phyloP scores from a whole-genome alignment of 139 green algal genomes.

The Yamagishiella unicocca region DNA sequence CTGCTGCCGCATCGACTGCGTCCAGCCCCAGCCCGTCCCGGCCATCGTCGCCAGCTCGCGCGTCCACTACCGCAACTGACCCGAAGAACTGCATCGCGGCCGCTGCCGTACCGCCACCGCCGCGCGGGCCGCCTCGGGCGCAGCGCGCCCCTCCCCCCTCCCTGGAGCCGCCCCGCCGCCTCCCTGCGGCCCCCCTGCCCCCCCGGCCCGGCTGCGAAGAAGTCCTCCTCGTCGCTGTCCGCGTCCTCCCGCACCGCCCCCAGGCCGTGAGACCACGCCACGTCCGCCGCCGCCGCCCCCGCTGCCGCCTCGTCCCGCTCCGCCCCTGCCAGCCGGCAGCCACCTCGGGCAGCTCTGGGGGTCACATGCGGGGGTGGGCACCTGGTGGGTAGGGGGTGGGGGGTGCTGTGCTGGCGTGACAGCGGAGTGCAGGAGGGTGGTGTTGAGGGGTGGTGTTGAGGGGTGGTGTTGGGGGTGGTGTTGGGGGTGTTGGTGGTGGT shows the following conservation, averaged over 20 bases:
- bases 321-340: not conserved
- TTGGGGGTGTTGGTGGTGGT: not conserved
- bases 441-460: no score
- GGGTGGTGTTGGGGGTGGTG: no score
- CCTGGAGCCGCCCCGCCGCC: not conserved
- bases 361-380: not conserved
- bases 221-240: not conserved
- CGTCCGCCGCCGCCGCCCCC: not conserved
- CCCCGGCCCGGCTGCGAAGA: not conserved
- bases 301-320: not conserved
- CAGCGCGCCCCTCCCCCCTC: no score
- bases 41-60: no score
- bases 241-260: not conserved
- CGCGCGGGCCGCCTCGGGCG: not conserved
- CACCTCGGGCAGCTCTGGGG: constrained; percentile 24
- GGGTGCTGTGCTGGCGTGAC: not conserved
- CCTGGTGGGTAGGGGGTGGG: not conserved
- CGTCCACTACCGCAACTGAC: no score
- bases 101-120: no score
- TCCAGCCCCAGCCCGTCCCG: no score
- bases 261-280: not conserved
- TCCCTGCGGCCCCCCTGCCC: not conserved
- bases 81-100: no score
- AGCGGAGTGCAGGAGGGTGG: no score
- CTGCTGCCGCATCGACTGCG: no score